Conservation (phyloP, 2,329 filamentous ascomycete genomes). For the Colletotrichum falcatum region DNA sequence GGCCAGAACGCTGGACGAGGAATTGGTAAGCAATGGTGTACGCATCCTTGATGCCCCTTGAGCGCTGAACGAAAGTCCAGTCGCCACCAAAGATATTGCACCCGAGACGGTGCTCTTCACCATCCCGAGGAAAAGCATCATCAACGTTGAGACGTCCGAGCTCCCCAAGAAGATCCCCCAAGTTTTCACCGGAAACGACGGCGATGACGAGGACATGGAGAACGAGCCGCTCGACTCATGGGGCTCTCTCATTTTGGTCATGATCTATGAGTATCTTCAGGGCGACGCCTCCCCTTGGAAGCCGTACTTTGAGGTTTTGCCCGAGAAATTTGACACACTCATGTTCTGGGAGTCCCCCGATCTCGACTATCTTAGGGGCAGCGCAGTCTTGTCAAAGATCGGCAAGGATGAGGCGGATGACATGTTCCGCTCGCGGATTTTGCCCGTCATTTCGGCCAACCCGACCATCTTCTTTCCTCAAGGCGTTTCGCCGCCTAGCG, state of each 20-base stretch:
- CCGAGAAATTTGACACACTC: constrained; percentile 79
- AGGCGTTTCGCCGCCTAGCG: constrained; percentile 50
- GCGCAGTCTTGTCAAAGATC: constrained; percentile 80
- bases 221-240: constrained; percentile 63
- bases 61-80: constrained; percentile 54
- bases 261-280: constrained; percentile 80
- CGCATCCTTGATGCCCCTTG: background rate
- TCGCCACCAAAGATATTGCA: constrained; percentile 76
- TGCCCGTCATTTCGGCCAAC: constrained; percentile 63
- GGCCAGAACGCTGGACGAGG: constrained; percentile 64
- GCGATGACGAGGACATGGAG: constrained; percentile 48
- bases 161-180: constrained; percentile 69
- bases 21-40: constrained; percentile 58
- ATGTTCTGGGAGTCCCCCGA: constrained; percentile 89
- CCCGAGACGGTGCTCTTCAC: constrained; percentile 84
- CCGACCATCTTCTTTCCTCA: constrained; percentile 58
- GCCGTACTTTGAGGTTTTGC: constrained; percentile 82
- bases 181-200: constrained; percentile 58
- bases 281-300: constrained; percentile 76
- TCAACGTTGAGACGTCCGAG: constrained; percentile 79
- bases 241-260: constrained; percentile 76
- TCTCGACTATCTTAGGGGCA: constrained; percentile 79
- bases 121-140: constrained; percentile 78
- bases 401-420: constrained; percentile 78
- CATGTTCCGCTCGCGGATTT: constrained; percentile 70